Percentiles rank a stretch among this genome's conserved stretches.
phyloP scores from a whole-genome alignment of 495 filamentous ascomycete species.

The Penicillium goetzii region DNA sequence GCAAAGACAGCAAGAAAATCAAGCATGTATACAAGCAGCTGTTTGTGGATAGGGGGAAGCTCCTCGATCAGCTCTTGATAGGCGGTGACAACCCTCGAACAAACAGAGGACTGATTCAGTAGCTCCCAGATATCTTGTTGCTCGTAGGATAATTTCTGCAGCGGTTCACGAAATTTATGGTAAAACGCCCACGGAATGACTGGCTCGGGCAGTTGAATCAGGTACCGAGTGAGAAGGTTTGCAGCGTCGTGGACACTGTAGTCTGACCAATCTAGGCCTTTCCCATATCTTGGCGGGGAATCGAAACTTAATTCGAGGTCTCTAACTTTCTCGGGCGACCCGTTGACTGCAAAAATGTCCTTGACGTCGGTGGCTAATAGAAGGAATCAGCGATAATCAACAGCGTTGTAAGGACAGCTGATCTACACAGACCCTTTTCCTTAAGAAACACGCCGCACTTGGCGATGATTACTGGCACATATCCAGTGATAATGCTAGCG shows the following conservation, averaged over 20 bases:
- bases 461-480: background rate
- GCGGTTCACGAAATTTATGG: background rate
- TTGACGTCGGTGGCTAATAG: background rate
- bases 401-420: background rate
- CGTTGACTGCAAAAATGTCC: background rate
- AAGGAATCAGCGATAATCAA: background rate
- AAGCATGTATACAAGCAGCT: background rate
- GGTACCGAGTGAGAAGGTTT: background rate
- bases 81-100: background rate
- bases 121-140: too few relatives aligned
- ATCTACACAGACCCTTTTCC: background rate
- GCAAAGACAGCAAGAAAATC: background rate
- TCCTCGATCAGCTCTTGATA: background rate
- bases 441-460: background rate
- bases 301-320: background rate
- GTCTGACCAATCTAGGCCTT: background rate
- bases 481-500: background rate
- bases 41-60: background rate
- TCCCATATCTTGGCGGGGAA: background rate
- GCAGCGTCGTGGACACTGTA: background rate
- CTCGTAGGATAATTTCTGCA: background rate
- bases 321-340: background rate
- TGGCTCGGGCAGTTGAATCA: background rate
- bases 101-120: too few relatives aligned
- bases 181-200: background rate